A percentile compares a stretch with the other conserved stretches of the same genome.
Conservation (phyloP, 768 basidiomycete species). For the Suillus cothurnatus region DNA sequence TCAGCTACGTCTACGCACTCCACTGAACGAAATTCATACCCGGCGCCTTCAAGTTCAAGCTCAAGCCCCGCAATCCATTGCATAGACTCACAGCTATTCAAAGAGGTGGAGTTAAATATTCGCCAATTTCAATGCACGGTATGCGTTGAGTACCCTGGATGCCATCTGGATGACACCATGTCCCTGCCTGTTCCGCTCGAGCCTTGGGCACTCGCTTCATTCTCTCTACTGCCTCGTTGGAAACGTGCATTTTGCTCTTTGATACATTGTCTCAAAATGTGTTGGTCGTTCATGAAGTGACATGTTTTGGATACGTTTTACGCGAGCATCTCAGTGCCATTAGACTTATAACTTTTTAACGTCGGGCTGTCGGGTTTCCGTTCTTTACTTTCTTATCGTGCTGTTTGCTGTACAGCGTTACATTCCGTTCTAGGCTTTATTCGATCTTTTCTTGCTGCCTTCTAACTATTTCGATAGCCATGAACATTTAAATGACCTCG, state of each 20-base stretch:
- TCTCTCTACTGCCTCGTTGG: not conserved
- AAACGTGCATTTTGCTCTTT: not conserved
- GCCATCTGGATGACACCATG: not conserved
- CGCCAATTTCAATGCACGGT: not conserved
- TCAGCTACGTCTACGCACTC: constrained; percentile 55
- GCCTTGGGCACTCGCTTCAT: not conserved
- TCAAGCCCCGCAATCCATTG: not conserved
- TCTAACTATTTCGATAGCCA: not conserved
- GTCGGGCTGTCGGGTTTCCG: not conserved
- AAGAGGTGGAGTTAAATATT: no score
- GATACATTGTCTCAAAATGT: constrained; percentile 1
- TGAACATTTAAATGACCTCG: not conserved
- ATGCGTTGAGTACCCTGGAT: not conserved
- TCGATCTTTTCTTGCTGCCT: not conserved
- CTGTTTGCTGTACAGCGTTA: not conserved
- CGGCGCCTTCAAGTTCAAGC: not conserved
- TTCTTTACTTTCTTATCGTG: not conserved
- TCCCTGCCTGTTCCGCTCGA: no score
- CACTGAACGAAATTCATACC: not conserved
- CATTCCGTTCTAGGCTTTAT: not conserved
- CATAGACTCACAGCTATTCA: not conserved
- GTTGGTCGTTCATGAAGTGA: not conserved
- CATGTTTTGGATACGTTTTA: not conserved
- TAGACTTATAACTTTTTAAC: not conserved
- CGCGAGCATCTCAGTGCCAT: not conserved